These are phyloP conservation scores for Coniella vitis DNA, from an alignment of 2,329 filamentous ascomycete species.

Conservation along the genomic window DNA sequence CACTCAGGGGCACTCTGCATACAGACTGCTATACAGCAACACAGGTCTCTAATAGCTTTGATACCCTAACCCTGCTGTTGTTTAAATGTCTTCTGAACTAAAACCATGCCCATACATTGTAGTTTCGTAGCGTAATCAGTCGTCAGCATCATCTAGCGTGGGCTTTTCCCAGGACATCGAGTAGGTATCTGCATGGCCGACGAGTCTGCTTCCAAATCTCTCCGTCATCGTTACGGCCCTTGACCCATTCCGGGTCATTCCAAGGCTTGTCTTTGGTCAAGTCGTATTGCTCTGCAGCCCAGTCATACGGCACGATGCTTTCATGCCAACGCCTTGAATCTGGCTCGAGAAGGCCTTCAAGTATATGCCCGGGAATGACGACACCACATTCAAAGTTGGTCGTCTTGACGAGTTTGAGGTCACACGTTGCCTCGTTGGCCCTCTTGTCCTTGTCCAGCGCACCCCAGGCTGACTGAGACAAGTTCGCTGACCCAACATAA, in stretches of 20 bases:
- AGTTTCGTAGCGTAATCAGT: too few relatives aligned
- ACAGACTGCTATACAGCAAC: too few relatives aligned
- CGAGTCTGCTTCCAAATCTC: background rate
- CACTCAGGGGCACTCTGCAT: background rate
- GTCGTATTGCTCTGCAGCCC: conserved; percentile 16
- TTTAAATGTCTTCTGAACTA: too few relatives aligned
- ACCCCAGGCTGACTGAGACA: conserved; percentile 22
- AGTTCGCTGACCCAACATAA: conserved; percentile 23
- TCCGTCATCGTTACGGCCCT: conserved; percentile 3
- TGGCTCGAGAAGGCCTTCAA: conserved; percentile 17
- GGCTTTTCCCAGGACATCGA: too few relatives aligned
- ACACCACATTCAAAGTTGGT: conserved; percentile 23
- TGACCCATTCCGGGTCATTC: conserved; percentile 20
- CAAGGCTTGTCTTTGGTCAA: conserved; percentile 18
- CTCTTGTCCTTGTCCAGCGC: conserved; percentile 19
- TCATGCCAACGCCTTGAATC: conserved; percentile 19
- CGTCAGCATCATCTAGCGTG: too few relatives aligned
- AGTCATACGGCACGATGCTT: conserved; percentile 19
- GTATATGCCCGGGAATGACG: conserved; percentile 18
- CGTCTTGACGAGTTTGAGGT: conserved; percentile 20
- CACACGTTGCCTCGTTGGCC: conserved; percentile 18
- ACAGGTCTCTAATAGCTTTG: too few relatives aligned
- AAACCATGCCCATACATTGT: too few relatives aligned
- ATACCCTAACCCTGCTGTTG: background rate
- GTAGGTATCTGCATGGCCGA: background rate